Evolutionary conservation across 2,329 filamentous ascomycete genomes (phyloP).

Genomic region (Trichoderma endophyticum): DNA sequence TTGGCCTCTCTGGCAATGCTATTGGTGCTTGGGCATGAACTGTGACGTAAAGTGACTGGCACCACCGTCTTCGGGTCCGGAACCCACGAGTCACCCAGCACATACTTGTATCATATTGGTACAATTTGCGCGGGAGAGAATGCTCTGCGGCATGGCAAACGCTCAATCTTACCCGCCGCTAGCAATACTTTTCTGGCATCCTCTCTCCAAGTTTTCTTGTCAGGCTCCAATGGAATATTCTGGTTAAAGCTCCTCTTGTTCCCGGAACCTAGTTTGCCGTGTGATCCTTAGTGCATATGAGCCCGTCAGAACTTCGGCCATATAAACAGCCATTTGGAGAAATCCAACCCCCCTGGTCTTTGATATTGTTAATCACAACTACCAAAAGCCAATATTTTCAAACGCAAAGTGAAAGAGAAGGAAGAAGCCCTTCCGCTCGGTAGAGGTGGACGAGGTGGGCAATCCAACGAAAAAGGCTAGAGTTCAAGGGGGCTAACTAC

Average conservation of each 20-base stretch:
- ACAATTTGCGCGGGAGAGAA: background rate
- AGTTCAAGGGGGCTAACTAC: background rate
- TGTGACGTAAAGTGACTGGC: slow-evolving; percentile 1
- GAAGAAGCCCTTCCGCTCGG: background rate
- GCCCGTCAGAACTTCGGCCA: background rate
- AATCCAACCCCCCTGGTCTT: background rate
- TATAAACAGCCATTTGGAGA: background rate
- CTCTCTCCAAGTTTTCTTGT: background rate
- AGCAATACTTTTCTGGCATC: background rate
- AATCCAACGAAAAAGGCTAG: background rate
- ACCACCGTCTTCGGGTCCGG: background rate
- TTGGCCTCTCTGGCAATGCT: background rate
- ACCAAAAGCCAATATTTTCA: background rate
- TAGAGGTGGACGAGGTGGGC: background rate
- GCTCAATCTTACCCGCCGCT: background rate
- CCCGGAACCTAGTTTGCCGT: background rate
- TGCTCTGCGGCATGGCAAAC: background rate
- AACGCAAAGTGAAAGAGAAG: no score
- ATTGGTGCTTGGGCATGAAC: background rate
- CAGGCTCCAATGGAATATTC: background rate
- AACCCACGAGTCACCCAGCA: background rate
- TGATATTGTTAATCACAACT: background rate
- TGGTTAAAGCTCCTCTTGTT: background rate
- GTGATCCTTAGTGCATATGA: background rate
- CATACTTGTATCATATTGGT: background rate